These are phyloP conservation scores for Fusarium illudens DNA, from an alignment of 2,329 filamentous ascomycete species.

Conservation along the genomic window DNA sequence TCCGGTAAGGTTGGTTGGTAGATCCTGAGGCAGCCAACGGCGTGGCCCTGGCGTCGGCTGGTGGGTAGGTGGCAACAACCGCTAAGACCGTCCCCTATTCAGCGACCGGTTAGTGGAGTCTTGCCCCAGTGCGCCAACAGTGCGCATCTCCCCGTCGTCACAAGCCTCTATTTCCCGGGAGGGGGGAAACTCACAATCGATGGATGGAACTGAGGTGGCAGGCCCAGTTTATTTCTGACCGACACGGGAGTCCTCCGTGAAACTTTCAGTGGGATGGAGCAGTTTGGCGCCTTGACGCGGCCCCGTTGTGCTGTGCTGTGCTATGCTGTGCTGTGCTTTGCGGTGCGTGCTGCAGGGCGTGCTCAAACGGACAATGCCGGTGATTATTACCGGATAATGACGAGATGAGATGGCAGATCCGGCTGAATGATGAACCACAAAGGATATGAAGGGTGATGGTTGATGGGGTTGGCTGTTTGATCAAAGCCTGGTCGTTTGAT, in stretches of 20 bases:
- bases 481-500: slow-evolving; percentile 29
- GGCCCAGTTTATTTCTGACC: slow-evolving; percentile 35
- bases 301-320: slow-evolving; percentile 15
- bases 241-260: slow-evolving; percentile 38
- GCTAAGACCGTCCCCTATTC: slow-evolving; percentile 39
- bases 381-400: slow-evolving; percentile 33
- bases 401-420: slow-evolving; percentile 34
- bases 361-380: slow-evolving; percentile 18
- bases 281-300: slow-evolving; percentile 23
- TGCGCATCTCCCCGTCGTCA: slow-evolving; percentile 12
- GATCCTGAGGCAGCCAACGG: slow-evolving; percentile 43
- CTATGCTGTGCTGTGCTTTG: slow-evolving; percentile 10
- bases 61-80: slow-evolving; percentile 37
- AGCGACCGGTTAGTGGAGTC: slow-evolving; percentile 36
- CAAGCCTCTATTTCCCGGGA: slow-evolving; percentile 28
- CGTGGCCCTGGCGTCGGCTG: slow-evolving; percentile 28
- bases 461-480: slow-evolving; percentile 31
- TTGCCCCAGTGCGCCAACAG: slow-evolving; percentile 19
- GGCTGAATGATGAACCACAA: slow-evolving; percentile 9
- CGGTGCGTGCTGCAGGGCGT: slow-evolving; percentile 24
- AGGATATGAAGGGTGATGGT: slow-evolving; percentile 28
- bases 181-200: slow-evolving; percentile 20
- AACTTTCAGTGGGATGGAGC: slow-evolving; percentile 28
- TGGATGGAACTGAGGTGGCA: background rate
- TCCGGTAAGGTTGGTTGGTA: slow-evolving; percentile 18